phyloP scores from a whole-genome alignment of 257 asterid genomes.

The Fraxinus anomala region DNA sequence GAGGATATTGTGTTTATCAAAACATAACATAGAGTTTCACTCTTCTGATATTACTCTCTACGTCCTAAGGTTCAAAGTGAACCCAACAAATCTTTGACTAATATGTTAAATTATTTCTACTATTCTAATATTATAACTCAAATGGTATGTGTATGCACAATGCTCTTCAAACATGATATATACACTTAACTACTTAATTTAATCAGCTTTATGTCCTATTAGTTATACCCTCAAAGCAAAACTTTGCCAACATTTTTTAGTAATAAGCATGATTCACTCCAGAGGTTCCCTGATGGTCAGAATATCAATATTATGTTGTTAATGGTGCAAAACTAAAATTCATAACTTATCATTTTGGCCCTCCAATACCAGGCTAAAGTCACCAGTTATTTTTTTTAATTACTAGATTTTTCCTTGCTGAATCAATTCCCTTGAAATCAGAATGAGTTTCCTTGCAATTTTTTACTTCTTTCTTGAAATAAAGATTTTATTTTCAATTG shows the following conservation, averaged over 20 bases:
- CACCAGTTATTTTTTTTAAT: neutral
- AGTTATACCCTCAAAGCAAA: neutral
- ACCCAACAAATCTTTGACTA: neutral
- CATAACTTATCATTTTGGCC: neutral
- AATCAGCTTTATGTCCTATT: neutral
- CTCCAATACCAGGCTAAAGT: neutral
- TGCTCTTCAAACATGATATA: neutral
- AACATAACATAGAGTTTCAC: neutral
- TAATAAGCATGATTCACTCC: neutral
- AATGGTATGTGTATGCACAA: neutral
- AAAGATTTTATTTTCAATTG: constrained; percentile 30
- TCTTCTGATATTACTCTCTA: neutral
- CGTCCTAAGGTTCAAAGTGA: neutral
- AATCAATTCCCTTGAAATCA: neutral
- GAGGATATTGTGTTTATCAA: neutral
- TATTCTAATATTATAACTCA: neutral
- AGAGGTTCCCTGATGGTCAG: neutral
- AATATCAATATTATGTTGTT: neutral
- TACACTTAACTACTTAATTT: neutral
- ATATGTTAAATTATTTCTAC: neutral
- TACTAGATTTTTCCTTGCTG: neutral
- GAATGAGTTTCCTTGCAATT: constrained; percentile 18
- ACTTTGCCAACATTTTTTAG: neutral
- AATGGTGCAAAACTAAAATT: neutral
- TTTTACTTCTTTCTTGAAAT: constrained; percentile 18